Percentiles rank a stretch among this genome's conserved stretches.
Evolutionary conservation across 768 basidiomycete genomes (phyloP).

Genomic region (Hysterangium stoloniferum): DNA sequence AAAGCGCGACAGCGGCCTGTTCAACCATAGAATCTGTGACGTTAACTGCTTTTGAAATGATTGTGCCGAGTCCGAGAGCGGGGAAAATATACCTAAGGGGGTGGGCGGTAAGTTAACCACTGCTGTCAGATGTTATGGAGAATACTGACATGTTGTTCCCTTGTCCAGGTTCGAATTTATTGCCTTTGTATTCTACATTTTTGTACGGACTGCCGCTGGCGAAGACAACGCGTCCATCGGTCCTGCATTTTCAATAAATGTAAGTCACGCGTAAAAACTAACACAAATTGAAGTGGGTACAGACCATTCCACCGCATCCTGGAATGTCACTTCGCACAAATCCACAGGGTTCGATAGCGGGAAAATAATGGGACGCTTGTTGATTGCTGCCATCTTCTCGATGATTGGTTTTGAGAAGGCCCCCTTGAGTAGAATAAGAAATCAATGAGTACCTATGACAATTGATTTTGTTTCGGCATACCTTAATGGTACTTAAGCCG

Average conservation of each 20-base stretch:
- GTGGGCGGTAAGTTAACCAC: not conserved
- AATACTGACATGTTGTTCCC: slow-evolving; percentile 33
- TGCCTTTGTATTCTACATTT: slow-evolving; percentile 25
- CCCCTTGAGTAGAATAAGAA: not conserved
- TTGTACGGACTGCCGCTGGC: slow-evolving; percentile 34
- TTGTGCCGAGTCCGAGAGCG: slow-evolving; percentile 23
- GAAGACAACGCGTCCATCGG: slow-evolving; percentile 23
- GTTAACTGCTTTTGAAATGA: slow-evolving; percentile 24
- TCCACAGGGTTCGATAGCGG: slow-evolving; percentile 33
- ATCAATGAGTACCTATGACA: not conserved
- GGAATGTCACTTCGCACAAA: slow-evolving; percentile 23
- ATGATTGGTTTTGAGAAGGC: slow-evolving; percentile 29
- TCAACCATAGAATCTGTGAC: slow-evolving; percentile 35
- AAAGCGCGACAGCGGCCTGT: slow-evolving; percentile 28
- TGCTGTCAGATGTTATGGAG: not conserved
- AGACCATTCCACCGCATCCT: slow-evolving; percentile 23
- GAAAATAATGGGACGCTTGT: slow-evolving; percentile 36
- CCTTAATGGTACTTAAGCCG: slow-evolving; percentile 34
- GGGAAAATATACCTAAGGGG: slow-evolving; percentile 16
- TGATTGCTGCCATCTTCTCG: slow-evolving; percentile 31
- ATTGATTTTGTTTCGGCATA: slow-evolving; percentile 14
- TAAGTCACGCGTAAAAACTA: not conserved
- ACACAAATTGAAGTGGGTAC: not conserved
- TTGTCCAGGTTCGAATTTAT: slow-evolving; percentile 29
- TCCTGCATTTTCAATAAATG: not conserved